A percentile compares a stretch with the other conserved stretches of the same genome.
Evolutionary conservation across 177 flowering plant genomes (phyloP).

Genomic region (Tripterygium wilfordii): DNA sequence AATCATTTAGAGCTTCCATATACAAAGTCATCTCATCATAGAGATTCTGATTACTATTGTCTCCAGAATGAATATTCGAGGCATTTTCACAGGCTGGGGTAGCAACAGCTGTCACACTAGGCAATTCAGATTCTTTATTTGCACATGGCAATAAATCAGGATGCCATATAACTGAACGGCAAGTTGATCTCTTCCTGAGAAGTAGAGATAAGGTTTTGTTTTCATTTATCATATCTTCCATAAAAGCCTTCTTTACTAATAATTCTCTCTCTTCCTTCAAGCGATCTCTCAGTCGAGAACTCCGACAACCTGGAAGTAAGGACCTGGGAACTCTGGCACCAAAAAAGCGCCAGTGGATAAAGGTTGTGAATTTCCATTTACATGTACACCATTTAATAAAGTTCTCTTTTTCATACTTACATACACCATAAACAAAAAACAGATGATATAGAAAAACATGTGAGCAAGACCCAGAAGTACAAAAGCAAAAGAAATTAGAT

Average conservation of each 20-base stretch:
- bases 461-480: too few species aligned
- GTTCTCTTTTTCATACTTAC: too few species aligned
- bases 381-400: too few species aligned
- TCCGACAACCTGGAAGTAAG: conserved; percentile 75
- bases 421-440: too few species aligned
- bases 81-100: conserved; percentile 15
- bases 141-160: conserved; percentile 59
- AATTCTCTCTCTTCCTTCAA: conserved; percentile 83
- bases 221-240: conserved; percentile 70
- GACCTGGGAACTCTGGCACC: conserved; percentile 79
- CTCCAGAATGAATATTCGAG: conserved; percentile 9
- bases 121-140: too few species aligned
- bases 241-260: conserved; percentile 75
- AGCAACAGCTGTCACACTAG: conserved; percentile 8
- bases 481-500: too few species aligned
- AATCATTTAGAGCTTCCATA: conserved; percentile 39
- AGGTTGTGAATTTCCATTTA: conserved; percentile 1
- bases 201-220: conserved; percentile 42
- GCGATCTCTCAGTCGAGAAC: conserved; percentile 90
- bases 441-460: too few species aligned
- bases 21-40: conserved; percentile 33
- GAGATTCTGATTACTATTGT: conserved; percentile 16
- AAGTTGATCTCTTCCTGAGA: conserved; percentile 38
- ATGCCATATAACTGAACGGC: conserved; percentile 67
- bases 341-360: conserved; percentile 13